These are phyloP conservation scores for Aspergillus sp. DNA, from an alignment of 2,329 filamentous ascomycete genomes.

Conservation along the genomic window DNA sequence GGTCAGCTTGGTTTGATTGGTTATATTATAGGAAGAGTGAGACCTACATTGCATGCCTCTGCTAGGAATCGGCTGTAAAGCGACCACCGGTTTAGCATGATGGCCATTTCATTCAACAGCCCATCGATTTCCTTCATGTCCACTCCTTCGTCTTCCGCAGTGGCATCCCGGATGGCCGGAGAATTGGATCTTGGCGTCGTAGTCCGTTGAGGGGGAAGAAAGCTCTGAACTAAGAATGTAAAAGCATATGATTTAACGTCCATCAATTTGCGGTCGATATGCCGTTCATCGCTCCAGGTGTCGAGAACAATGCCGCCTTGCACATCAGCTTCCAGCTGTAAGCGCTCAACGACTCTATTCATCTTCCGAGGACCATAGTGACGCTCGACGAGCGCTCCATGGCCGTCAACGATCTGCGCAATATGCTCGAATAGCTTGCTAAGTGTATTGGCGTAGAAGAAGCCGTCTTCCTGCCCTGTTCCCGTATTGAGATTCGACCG, in stretches of 20 bases:
- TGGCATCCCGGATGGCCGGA: slow-evolving; percentile 62
- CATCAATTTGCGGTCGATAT: slow-evolving; percentile 79
- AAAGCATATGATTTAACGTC: slow-evolving; percentile 98
- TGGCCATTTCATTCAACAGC: slow-evolving; percentile 78
- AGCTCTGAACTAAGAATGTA: slow-evolving; percentile 94
- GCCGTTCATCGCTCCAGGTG: slow-evolving; percentile 89
- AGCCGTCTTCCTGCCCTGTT: slow-evolving; percentile 63
- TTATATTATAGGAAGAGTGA: background rate
- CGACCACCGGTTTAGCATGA: slow-evolving; percentile 93
- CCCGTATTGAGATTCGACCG: slow-evolving; percentile 75
- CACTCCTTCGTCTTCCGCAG: slow-evolving; percentile 86
- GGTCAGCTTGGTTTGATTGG: background rate
- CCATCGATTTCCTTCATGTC: slow-evolving; percentile 96
- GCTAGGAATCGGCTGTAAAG: slow-evolving; percentile 87
- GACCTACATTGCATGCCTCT: slow-evolving; percentile 74
- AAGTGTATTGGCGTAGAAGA: slow-evolving; percentile 88
- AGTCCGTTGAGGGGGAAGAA: slow-evolving; percentile 69
- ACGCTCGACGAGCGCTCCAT: slow-evolving; percentile 85
- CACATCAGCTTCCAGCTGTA: slow-evolving; percentile 93
- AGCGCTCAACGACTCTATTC: slow-evolving; percentile 85
- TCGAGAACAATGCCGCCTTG: slow-evolving; percentile 95
- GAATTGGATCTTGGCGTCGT: slow-evolving; percentile 72
- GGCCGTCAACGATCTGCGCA: slow-evolving; percentile 90
- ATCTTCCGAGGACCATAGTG: slow-evolving; percentile 94
- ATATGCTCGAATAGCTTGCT: slow-evolving; percentile 97